These are phyloP conservation scores for Trifolium dubium DNA, from an alignment of 306 rosid genomes.

Conservation along the genomic window DNA sequence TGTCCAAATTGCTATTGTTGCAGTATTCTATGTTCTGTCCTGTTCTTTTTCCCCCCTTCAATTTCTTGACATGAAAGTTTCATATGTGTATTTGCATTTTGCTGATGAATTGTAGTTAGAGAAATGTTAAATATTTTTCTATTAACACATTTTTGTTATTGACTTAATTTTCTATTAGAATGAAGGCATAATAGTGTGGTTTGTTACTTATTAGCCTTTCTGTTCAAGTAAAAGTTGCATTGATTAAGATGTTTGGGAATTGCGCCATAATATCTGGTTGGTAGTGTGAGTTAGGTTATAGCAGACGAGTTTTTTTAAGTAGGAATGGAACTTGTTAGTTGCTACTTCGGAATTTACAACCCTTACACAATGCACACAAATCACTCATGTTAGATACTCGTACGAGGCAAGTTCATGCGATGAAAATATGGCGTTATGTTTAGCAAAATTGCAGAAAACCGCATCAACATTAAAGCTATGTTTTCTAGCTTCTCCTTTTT, in stretches of 20 bases:
- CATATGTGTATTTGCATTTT: neutral
- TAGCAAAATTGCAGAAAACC: too few relatives aligned
- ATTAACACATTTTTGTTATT: neutral
- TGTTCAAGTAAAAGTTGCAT: neutral
- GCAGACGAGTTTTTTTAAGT: neutral
- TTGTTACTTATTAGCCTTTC: too few relatives aligned
- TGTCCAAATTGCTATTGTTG: neutral
- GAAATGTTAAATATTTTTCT: neutral
- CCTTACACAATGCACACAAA: neutral
- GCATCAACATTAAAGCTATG: too few relatives aligned
- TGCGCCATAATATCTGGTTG: neutral
- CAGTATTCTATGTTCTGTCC: slow-evolving; percentile 29
- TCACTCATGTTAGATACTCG: neutral
- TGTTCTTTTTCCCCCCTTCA: neutral
- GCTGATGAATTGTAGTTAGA: neutral
- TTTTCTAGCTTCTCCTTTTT: too few relatives aligned
- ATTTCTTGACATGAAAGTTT: slow-evolving; percentile 6
- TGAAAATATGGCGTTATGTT: too few relatives aligned
- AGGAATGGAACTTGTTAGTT: neutral
- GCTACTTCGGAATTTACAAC: neutral
- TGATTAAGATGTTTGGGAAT: neutral
- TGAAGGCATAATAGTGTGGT: too few relatives aligned
- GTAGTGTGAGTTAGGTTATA: neutral
- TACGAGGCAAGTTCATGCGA: too few relatives aligned
- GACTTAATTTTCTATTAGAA: too few relatives aligned